Base-by-base conservation (phyloP, 306 rosid genomes). In the Abrus pulchellus region DNA sequence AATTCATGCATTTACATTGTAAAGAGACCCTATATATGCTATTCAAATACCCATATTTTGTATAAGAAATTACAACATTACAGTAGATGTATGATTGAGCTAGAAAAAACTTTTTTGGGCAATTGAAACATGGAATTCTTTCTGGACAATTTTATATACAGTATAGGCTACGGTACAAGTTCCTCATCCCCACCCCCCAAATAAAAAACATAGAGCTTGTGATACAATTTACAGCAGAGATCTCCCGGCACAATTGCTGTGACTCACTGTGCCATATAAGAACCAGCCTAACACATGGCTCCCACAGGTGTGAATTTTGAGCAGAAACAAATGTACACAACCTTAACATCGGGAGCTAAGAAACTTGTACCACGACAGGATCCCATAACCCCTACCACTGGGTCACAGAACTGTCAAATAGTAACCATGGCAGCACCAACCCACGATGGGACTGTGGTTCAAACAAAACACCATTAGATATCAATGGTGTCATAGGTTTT, bases 381-480 rank as follows among this genome's bases (percentile, higher is more conserved):
- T 6, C 38, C 11, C 48, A 33, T 45, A 34, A 75, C 49, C 62
- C 49, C 28, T 3, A 41, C 4, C 29, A 50, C 43, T 53, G 38
- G 14, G 44, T 29, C 63, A 74, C 5, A 62, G 34, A 14, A 10
- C 14, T 20, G 11, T 53, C 20, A 36, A n/a, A 8, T 9, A 70
- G 47, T 4, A 70, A n/a, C 75, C n/a, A 70, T 48, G 56, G 59
- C 12, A 30, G 59, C 28, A 69, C 60, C 59, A 64, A 20, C 70
- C 12, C 29, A 12, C 7, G 32, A 38, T 2, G 40, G 54, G 41
- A 55, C 43, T 33, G 34, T 9, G 7, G 36, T 27, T 36, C 3
- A 9, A 52, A 44, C 49, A 47, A 53, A 63, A 52, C 5, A 1
- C 48, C 64, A 72, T 9, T 4, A 52, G n/a, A 50, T 62, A 33